These are phyloP conservation scores for Fusarium sp. DNA, from an alignment of 2,329 filamentous ascomycete species.

Conservation along the genomic window DNA sequence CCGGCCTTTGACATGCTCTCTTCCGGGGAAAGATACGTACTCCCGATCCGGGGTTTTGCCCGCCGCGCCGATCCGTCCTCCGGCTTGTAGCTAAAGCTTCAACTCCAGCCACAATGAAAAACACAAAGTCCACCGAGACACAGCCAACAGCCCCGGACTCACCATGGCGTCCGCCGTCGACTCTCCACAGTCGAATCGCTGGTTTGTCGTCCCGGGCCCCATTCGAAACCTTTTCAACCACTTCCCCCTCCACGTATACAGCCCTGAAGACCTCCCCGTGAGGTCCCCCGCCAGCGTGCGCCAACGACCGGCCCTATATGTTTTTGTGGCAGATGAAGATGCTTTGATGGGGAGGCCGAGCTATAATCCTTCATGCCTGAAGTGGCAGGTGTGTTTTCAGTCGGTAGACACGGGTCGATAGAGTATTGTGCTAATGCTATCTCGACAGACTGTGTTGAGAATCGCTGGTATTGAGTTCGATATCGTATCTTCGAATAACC, in stretches of 20 bases:
- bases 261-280: conserved; percentile 78
- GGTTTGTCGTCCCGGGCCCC: conserved; percentile 75
- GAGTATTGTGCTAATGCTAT: neutral
- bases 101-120: conserved; percentile 11
- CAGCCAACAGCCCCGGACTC: neutral
- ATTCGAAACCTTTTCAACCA: conserved; percentile 85
- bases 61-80: conserved; percentile 32
- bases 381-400: conserved; percentile 82
- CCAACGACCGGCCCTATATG: conserved; percentile 71
- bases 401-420: neutral
- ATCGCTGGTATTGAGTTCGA: conserved; percentile 77
- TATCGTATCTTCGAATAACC: conserved; percentile 83
- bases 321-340: conserved; percentile 78
- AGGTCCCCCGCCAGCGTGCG: conserved; percentile 59
- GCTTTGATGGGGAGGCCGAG: conserved; percentile 74
- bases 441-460: conserved; percentile 79
- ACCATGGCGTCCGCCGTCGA: conserved; percentile 34
- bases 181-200: conserved; percentile 44
- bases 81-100: conserved; percentile 22
- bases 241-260: conserved; percentile 83
- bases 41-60: conserved; percentile 37
- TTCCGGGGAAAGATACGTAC: conserved; percentile 26
- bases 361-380: conserved; percentile 92
- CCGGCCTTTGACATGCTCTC: neutral
- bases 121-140: neutral